Conservation (phyloP, 106 monocot genomes). For the Apostasia ramifera region DNA sequence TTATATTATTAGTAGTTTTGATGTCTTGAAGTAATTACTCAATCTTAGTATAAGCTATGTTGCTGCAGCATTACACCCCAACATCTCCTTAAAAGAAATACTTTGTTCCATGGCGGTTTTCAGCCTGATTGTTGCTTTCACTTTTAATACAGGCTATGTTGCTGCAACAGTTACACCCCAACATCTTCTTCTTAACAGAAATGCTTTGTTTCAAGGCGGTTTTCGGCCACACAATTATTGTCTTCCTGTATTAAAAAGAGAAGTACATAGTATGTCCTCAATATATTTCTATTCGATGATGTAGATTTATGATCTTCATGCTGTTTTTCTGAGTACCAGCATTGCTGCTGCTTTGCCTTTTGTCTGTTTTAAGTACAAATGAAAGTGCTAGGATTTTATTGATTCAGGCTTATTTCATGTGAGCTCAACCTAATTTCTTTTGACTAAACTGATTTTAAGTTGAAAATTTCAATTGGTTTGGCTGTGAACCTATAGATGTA, state of each 20-base stretch:
- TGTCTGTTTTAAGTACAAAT: too few relatives aligned
- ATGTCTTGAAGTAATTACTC: not conserved
- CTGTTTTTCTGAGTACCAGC: too few relatives aligned
- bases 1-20: not conserved
- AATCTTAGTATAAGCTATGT: not conserved
- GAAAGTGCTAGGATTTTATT: too few relatives aligned
- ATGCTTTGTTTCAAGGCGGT: constrained; percentile 93
- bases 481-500: too few relatives aligned
- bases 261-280: constrained; percentile 71
- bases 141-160: constrained; percentile 39
- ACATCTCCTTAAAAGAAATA: not conserved
- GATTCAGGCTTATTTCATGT: too few relatives aligned
- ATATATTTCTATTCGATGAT: not conserved
- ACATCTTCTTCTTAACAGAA: constrained; percentile 90
- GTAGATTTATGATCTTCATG: too few relatives aligned
- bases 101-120: not conserved
- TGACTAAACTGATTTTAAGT: too few relatives aligned
- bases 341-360: too few relatives aligned
- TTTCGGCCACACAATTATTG: constrained; percentile 93
- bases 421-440: too few relatives aligned
- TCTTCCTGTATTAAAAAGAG: constrained; percentile 91
- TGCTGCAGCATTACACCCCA: not conserved
- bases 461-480: too few relatives aligned
- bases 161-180: constrained; percentile 97
- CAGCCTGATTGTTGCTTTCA: not conserved